Conservation (phyloP, 805 yeast species). For the Jamesozyma hellenica region DNA sequence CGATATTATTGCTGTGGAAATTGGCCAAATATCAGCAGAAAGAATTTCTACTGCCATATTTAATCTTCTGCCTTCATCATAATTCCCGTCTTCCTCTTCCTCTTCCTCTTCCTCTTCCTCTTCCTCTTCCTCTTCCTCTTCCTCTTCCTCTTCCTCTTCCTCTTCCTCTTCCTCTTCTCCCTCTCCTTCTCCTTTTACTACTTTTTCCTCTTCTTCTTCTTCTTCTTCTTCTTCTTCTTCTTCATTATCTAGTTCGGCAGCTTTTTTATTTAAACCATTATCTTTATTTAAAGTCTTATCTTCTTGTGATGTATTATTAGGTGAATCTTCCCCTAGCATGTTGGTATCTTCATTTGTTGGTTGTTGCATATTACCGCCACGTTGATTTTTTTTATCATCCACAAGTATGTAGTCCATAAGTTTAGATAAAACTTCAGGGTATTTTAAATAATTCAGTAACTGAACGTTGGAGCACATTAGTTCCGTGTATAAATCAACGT, state of each 20-base stretch:
- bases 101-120: slow-evolving; percentile 28
- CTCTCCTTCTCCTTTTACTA: slow-evolving; percentile 6
- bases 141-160: slow-evolving; percentile 11
- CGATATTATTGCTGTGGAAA: slow-evolving; percentile 83
- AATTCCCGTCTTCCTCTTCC: slow-evolving; percentile 24
- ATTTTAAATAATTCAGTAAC: slow-evolving; percentile 67
- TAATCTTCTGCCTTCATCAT: slow-evolving; percentile 35
- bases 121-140: slow-evolving; percentile 19
- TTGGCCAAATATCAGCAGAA: slow-evolving; percentile 87
- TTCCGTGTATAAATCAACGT: slow-evolving; percentile 65
- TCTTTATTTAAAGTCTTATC: background rate
- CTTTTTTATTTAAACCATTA: background rate
- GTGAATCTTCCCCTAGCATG: background rate
- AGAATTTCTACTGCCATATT: slow-evolving; percentile 80
- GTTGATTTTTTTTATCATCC: background rate
- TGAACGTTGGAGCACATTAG: slow-evolving; percentile 62
- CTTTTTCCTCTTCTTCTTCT: slow-evolving; percentile 1
- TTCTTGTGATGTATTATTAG: background rate
- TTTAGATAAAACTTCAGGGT: slow-evolving; percentile 60
- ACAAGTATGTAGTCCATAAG: slow-evolving; percentile 50
- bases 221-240: slow-evolving; percentile 4
- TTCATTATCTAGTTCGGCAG: background rate
- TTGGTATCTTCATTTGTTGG: background rate
- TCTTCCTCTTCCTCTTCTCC: slow-evolving; percentile 8
- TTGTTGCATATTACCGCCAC: background rate